phyloP scores from a whole-genome alignment of 1,284 basidiomycete genomes.

The Rhodotorula glutinis region DNA sequence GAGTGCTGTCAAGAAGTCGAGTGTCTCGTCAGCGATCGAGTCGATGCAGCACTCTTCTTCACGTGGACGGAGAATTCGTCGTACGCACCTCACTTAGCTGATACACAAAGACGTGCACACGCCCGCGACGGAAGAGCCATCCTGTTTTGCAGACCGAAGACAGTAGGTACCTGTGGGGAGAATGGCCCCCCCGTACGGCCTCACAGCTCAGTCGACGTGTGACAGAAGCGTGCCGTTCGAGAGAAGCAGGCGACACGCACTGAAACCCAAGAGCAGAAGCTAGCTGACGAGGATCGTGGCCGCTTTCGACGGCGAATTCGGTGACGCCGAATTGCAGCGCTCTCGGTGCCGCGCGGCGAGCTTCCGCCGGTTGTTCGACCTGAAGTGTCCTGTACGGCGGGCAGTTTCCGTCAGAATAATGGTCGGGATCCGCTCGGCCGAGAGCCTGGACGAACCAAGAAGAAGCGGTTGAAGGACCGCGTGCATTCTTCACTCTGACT shows the following conservation, averaged over 20 bases:
- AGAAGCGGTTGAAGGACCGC: too few species aligned
- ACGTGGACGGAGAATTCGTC: too few species aligned
- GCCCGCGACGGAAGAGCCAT: constrained; percentile 13
- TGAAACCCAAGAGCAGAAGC: constrained; percentile 23
- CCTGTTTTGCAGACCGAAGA: constrained; percentile 11
- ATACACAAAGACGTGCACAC: constrained; percentile 18
- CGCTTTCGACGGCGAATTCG: constrained; percentile 24
- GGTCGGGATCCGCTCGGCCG: too few species aligned
- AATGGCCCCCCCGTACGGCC: neutral
- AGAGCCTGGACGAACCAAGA: too few species aligned
- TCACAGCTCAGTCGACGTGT: neutral
- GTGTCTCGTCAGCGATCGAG: too few species aligned
- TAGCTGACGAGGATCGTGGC: constrained; percentile 15
- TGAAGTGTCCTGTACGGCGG: neutral
- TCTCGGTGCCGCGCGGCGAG: constrained; percentile 12
- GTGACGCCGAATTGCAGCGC: constrained; percentile 23
- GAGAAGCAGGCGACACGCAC: neutral
- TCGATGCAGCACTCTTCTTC: too few species aligned
- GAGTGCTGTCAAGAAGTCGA: too few species aligned
- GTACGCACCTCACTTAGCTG: constrained; percentile 6
- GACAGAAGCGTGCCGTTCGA: neutral
- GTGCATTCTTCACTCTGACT: too few species aligned
- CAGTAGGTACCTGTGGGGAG: neutral
- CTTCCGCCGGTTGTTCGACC: constrained; percentile 23
- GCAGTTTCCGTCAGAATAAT: too few species aligned